A percentile compares a stretch with the other conserved stretches of the same genome.
These are phyloP conservation scores for Leptographium lundbergii DNA, from an alignment of 2,329 filamentous ascomycete genomes.

Conservation along the genomic window DNA sequence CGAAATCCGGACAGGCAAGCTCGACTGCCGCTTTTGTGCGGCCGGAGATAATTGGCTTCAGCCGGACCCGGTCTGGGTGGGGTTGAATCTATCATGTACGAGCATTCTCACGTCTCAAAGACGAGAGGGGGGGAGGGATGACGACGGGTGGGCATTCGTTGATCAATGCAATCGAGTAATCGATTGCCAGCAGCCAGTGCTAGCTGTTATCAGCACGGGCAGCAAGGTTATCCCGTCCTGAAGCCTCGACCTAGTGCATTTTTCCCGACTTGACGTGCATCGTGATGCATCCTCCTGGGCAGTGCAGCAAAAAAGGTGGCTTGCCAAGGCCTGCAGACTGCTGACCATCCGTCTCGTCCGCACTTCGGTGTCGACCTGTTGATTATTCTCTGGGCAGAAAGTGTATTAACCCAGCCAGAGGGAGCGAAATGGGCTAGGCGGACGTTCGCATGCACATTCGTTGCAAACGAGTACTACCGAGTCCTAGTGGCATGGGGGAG, in stretches of 20 bases:
- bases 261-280: neutral
- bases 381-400: neutral
- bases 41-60: neutral
- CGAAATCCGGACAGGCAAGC: neutral
- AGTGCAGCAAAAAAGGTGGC: neutral
- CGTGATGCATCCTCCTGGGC: neutral
- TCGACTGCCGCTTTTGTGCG: neutral
- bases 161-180: slow-evolving; percentile 1
- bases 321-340: neutral
- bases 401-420: neutral
- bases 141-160: neutral
- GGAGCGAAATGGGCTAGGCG: neutral
- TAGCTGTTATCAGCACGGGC: neutral
- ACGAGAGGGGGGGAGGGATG: neutral
- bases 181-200: neutral
- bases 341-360: too few relatives aligned
- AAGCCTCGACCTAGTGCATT: neutral
- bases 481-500: too few relatives aligned
- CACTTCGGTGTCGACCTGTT: too few relatives aligned
- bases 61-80: neutral
- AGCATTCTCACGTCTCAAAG: neutral
- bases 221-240: neutral
- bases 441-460: neutral
- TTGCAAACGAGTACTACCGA: neutral
- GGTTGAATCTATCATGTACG: neutral